A percentile compares a stretch with the other conserved stretches of the same genome.
These are phyloP conservation scores for Trametes gibbosa DNA, from an alignment of 768 basidiomycete species.

Conservation along the genomic window DNA sequence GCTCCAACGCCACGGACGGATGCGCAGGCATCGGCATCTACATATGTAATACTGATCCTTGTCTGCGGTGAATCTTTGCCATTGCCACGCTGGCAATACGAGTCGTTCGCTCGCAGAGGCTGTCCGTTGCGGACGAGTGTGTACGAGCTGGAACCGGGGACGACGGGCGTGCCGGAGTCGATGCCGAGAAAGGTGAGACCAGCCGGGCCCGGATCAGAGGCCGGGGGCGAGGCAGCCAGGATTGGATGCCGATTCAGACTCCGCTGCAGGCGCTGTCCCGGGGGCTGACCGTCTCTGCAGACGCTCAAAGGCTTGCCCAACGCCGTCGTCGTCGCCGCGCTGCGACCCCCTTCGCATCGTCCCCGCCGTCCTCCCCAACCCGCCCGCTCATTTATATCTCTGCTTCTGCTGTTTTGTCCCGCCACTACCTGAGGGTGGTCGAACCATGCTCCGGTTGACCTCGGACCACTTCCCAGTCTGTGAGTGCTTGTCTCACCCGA, in stretches of 20 bases:
- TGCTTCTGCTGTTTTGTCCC: constrained; percentile 16
- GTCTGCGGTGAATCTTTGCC: background rate
- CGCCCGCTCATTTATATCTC: constrained; percentile 14
- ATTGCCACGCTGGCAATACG: too few relatives aligned
- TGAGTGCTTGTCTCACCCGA: constrained; percentile 41
- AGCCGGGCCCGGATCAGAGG: background rate
- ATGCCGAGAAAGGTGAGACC: background rate
- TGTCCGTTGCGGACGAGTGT: background rate
- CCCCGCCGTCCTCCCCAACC: constrained; percentile 14
- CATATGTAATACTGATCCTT: background rate
- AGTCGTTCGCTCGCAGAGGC: background rate
- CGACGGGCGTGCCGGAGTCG: background rate
- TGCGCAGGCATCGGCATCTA: too few relatives aligned
- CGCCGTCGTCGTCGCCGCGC: constrained; percentile 19
- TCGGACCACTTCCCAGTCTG: constrained; percentile 90
- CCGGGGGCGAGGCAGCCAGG: background rate
- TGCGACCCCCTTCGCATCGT: constrained; percentile 15
- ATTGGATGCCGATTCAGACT: constrained; percentile 6
- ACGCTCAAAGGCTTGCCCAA: constrained; percentile 16
- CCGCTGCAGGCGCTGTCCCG: constrained; percentile 8
- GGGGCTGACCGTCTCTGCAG: background rate
- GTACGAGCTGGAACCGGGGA: background rate
- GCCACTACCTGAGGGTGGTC: constrained; percentile 14
- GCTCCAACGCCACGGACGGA: background rate
- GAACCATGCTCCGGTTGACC: constrained; percentile 80